Percentiles rank a stretch among this genome's conserved stretches.
These are phyloP conservation scores for Kluyveromyces marxianus DNA, from an alignment of 1,139 yeast species.

Conservation along the genomic window DNA sequence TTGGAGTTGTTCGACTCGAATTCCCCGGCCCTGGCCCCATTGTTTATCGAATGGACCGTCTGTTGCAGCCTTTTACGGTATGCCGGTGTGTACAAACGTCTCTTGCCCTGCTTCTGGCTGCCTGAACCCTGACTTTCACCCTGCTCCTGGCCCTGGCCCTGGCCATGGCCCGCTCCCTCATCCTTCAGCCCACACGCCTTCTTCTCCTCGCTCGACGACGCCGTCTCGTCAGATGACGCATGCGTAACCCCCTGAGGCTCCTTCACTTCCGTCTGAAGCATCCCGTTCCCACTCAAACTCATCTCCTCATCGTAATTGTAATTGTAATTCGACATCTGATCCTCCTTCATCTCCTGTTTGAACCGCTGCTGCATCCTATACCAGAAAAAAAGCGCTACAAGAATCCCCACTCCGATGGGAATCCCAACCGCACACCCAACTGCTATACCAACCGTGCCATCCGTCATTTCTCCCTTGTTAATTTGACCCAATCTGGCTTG, in stretches of 20 bases:
- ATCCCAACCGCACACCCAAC: slow-evolving; percentile 46
- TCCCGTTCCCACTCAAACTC: slow-evolving; percentile 27
- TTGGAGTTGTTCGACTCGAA: slow-evolving; percentile 8
- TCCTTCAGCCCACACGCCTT: no score
- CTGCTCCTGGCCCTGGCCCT: slow-evolving; percentile 1
- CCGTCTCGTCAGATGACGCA: slow-evolving; percentile 15
- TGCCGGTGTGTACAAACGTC: slow-evolving; percentile 31
- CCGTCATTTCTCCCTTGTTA: not conserved
- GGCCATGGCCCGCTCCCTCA: slow-evolving; percentile 7
- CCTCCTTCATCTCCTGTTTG: slow-evolving; percentile 32
- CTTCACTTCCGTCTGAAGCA: slow-evolving; percentile 12
- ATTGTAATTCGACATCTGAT: slow-evolving; percentile 22
- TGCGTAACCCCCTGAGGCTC: not conserved
- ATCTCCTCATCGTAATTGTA: slow-evolving; percentile 26
- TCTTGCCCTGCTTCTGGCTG: slow-evolving; percentile 2
- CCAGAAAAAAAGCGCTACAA: slow-evolving; percentile 33
- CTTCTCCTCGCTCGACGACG: slow-evolving; percentile 12
- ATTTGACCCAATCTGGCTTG: not conserved
- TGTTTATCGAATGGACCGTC: slow-evolving; percentile 9
- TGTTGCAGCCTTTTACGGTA: slow-evolving; percentile 31
- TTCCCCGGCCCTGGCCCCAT: not conserved
- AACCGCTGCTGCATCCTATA: slow-evolving; percentile 32
- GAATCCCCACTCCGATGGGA: slow-evolving; percentile 34
- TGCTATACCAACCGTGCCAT: slow-evolving; percentile 24
- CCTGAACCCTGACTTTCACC: not conserved